These are phyloP conservation scores for Metschnikowia cubensis DNA, from an alignment of 805 yeast species.

Conservation along the genomic window DNA sequence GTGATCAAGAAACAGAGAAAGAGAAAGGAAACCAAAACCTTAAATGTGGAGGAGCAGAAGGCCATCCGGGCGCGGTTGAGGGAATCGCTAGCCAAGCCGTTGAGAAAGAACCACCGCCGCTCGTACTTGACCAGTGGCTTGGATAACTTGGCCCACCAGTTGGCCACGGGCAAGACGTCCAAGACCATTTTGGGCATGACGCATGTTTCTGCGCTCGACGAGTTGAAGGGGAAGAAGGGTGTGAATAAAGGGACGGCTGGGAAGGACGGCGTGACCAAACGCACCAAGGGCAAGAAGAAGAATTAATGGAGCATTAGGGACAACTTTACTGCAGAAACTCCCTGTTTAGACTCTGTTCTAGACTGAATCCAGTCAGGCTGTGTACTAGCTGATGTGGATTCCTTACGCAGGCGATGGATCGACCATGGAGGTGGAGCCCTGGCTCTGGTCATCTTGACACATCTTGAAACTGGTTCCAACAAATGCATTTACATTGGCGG, in stretches of 20 bases:
- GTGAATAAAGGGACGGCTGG: not conserved
- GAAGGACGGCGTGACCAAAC: not conserved
- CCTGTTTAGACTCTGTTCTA: too few relatives aligned
- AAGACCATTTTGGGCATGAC: slow-evolving; percentile 65
- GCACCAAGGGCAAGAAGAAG: too few relatives aligned
- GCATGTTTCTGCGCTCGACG: slow-evolving; percentile 63
- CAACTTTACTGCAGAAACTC: too few relatives aligned
- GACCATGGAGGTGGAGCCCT: too few relatives aligned
- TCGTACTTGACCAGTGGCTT: slow-evolving; percentile 79
- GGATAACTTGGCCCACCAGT: slow-evolving; percentile 70
- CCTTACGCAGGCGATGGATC: too few relatives aligned
- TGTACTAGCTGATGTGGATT: too few relatives aligned
- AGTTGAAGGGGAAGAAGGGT: slow-evolving; percentile 29
- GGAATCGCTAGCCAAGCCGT: slow-evolving; percentile 47
- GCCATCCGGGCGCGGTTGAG: slow-evolving; percentile 49
- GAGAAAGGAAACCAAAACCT: slow-evolving; percentile 36
- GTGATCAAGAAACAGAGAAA: slow-evolving; percentile 59
- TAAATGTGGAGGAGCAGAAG: slow-evolving; percentile 48
- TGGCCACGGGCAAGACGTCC: slow-evolving; percentile 66
- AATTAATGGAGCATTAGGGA: too few relatives aligned
- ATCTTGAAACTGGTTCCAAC: too few relatives aligned
- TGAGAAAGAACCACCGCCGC: slow-evolving; percentile 61
- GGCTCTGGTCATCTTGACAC: too few relatives aligned
- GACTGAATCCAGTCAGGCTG: too few relatives aligned
- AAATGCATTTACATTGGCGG: too few relatives aligned